Evolutionary conservation across 306 rosid genomes (phyloP).

Genomic region (Astragalus membranaceus): DNA sequence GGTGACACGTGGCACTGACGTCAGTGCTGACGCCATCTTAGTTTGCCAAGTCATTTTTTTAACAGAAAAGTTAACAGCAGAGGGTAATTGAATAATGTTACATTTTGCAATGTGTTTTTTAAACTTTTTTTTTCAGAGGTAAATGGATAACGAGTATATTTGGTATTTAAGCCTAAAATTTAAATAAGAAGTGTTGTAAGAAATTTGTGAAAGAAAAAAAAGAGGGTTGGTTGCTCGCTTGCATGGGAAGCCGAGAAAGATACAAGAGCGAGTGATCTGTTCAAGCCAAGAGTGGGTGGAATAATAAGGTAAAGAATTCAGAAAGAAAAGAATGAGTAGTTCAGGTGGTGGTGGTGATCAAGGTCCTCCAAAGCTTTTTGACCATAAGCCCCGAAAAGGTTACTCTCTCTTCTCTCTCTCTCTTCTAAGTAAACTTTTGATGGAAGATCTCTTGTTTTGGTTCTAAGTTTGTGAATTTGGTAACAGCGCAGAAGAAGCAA

Average conservation of each 20-base stretch:
- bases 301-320: not conserved
- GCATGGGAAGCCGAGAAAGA: not conserved
- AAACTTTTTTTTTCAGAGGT: no score
- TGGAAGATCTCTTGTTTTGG: not conserved
- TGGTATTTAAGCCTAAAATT: no score
- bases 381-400: slow-evolving; percentile 74
- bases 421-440: not conserved
- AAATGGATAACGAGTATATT: no score
- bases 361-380: slow-evolving; percentile 51
- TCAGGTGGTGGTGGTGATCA: slow-evolving; percentile 28
- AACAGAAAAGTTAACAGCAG: no score
- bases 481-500: slow-evolving; percentile 51
- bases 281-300: not conserved
- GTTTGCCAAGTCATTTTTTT: no score
- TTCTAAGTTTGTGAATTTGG: slow-evolving; percentile 7
- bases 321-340: slow-evolving; percentile 40
- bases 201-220: not conserved
- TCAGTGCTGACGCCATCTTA: no score
- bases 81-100: no score
- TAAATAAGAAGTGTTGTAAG: not conserved
- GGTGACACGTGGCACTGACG: no score
- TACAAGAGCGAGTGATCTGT: not conserved
- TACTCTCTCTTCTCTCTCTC: not conserved
- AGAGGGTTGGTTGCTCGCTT: not conserved
- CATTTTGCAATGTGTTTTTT: no score